Evolutionary conservation across 306 rosid species (phyloP), one percentile per base, ranked within the genome.

Genomic region (Quercus suber): DNA sequence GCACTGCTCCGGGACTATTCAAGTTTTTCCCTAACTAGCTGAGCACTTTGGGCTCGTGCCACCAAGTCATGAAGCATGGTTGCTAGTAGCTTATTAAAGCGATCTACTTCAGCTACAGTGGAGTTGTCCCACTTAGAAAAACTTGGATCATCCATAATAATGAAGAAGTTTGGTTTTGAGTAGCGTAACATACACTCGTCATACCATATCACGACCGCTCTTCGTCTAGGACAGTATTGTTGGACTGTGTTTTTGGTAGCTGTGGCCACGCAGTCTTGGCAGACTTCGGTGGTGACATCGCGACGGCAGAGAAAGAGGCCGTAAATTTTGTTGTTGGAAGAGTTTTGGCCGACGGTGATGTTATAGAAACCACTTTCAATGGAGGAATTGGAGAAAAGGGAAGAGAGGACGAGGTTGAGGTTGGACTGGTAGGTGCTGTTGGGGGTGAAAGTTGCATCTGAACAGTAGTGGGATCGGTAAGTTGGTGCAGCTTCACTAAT

Each of bases 161-260:
- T 57, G 30, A 75, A 75, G 71, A 79, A 79, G 4, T 81, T 31
- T 19, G 30, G 6, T 58, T 83, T 12, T 0, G 80, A 79, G 80
- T 79, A 86, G 5, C 85, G 78, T 37, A 83, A 6, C 81, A 83
- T 69, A 69, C 89, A 86, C 35, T 77, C 75, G 0, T 79, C 78
- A 59, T 73, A 77, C 89, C 87, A 82, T 1, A 83, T 56, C 0
- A 80, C 52, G 0, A 84, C 64, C 15, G 12, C 76, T 55, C 77
- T 80, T 56, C 15, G 14, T 4, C 1, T 5, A 9, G 87, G 82
- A 55, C 84, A 75, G 51, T 45, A 76, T 0, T 0, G 4, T 49
- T 77, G 73, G 13, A 55, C 76, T 41, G 53, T 12, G 7, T 57
- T 20, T 27, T 6, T 20, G 6, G 82, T 52, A 15, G 85, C 83